These are phyloP conservation scores for Pochonia chlamydosporia DNA, from an alignment of 2,329 filamentous ascomycete genomes.

Conservation along the genomic window DNA sequence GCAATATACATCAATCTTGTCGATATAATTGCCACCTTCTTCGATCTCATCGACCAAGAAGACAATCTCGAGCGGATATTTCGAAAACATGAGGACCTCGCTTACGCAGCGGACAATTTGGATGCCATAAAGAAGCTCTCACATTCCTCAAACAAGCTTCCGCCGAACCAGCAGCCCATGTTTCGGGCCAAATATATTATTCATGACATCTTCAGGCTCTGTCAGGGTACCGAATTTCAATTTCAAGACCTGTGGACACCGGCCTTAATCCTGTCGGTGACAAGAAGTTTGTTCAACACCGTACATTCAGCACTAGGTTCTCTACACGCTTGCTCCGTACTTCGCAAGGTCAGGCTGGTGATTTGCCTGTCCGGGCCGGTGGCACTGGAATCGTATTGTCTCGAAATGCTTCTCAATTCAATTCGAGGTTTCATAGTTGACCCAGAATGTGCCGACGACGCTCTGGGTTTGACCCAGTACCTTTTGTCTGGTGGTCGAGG, in stretches of 20 bases:
- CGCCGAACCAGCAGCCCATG: slow-evolving; percentile 77
- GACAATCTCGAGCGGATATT: slow-evolving; percentile 65
- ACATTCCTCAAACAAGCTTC: slow-evolving; percentile 58
- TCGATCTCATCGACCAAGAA: slow-evolving; percentile 73
- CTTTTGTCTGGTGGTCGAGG: slow-evolving; percentile 62
- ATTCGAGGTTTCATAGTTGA: slow-evolving; percentile 75
- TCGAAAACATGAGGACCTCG: slow-evolving; percentile 50
- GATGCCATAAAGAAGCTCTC: slow-evolving; percentile 63
- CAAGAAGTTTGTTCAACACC: slow-evolving; percentile 71
- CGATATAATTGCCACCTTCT: slow-evolving; percentile 69
- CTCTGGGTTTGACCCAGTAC: slow-evolving; percentile 80
- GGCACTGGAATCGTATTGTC: slow-evolving; percentile 71
- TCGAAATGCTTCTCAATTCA: slow-evolving; percentile 85
- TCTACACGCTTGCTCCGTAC: slow-evolving; percentile 76
- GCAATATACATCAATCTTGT: slow-evolving; percentile 66
- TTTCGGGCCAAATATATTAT: slow-evolving; percentile 75
- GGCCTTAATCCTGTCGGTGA: slow-evolving; percentile 65
- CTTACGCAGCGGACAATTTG: slow-evolving; percentile 58
- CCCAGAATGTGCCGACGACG: slow-evolving; percentile 83
- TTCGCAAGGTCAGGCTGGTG: slow-evolving; percentile 79
- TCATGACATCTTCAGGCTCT: slow-evolving; percentile 73
- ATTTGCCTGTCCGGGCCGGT: slow-evolving; percentile 70
- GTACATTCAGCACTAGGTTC: slow-evolving; percentile 81
- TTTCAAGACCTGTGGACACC: slow-evolving; percentile 67
- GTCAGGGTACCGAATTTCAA: slow-evolving; percentile 62